Evolutionary conservation across 331 rosid genomes (phyloP).

Genomic region (Saraca asoca): DNA sequence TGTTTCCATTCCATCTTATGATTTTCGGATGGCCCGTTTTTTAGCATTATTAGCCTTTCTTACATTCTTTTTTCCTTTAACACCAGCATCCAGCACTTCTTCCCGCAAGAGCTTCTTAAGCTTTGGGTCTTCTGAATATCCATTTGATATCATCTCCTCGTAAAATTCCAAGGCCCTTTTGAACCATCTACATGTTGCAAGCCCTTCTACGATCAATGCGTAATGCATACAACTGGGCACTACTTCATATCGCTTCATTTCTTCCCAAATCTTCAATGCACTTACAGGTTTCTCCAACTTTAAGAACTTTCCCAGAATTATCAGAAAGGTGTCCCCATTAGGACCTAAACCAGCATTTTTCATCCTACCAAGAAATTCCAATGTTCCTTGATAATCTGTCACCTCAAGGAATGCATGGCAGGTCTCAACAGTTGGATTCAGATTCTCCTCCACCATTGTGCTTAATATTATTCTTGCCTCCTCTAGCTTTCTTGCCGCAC

Average conservation of each 20-base stretch:
- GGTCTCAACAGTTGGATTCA: slow-evolving; percentile 68
- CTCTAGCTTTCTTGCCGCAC: slow-evolving; percentile 60
- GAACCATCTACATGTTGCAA: slow-evolving; percentile 56
- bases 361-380: slow-evolving; percentile 68
- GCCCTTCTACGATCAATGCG: slow-evolving; percentile 63
- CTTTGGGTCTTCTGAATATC: slow-evolving; percentile 64
- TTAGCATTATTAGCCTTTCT: slow-evolving; percentile 36
- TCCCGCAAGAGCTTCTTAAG: slow-evolving; percentile 60
- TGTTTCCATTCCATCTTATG: slow-evolving; percentile 35
- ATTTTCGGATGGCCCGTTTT: slow-evolving; percentile 37
- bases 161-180: slow-evolving; percentile 64
- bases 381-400: slow-evolving; percentile 57
- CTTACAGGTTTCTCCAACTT: slow-evolving; percentile 62
- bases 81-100: slow-evolving; percentile 35
- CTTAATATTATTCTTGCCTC: slow-evolving; percentile 63
- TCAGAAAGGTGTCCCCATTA: slow-evolving; percentile 54
- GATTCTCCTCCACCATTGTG: slow-evolving; percentile 61
- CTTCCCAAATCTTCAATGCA: slow-evolving; percentile 67
- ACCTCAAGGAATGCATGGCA: slow-evolving; percentile 79
- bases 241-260: slow-evolving; percentile 60
- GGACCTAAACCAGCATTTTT: slow-evolving; percentile 66
- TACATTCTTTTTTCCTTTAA: slow-evolving; percentile 31
- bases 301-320: slow-evolving; percentile 58
- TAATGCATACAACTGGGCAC: slow-evolving; percentile 59
- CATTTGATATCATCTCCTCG: slow-evolving; percentile 60